phyloP scores from a whole-genome alignment of 805 yeast species.

The Candida palmyrensis region DNA sequence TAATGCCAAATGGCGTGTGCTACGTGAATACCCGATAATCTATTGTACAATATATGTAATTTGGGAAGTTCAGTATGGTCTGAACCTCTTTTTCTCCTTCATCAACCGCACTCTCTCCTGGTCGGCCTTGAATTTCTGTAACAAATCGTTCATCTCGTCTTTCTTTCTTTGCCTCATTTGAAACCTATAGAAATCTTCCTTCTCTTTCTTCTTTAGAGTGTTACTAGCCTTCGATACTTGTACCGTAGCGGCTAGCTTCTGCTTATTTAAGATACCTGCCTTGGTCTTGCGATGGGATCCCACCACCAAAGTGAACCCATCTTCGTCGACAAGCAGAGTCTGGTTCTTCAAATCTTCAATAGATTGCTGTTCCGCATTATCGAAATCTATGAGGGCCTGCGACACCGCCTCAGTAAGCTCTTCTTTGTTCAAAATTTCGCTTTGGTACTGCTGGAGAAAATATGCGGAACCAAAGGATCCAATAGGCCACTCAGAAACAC shows the following conservation, averaged over 20 bases:
- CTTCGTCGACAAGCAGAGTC: constrained; percentile 75
- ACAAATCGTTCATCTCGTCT: constrained; percentile 82
- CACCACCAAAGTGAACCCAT: constrained; percentile 89
- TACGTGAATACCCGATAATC: no score
- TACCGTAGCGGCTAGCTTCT: constrained; percentile 32
- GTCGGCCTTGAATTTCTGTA: constrained; percentile 81
- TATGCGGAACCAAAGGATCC: constrained; percentile 33
- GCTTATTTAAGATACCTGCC: constrained; percentile 61
- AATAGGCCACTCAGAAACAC: constrained; percentile 34
- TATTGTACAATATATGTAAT: no score
- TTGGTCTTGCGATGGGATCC: constrained; percentile 81
- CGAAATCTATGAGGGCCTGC: constrained; percentile 60
- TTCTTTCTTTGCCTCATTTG: constrained; percentile 93
- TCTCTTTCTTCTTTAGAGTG: constrained; percentile 67
- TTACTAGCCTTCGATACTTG: constrained; percentile 34
- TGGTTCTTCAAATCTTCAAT: constrained; percentile 50
- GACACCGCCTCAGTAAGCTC: constrained; percentile 54
- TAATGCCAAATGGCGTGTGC: no score
- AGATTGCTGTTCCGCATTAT: constrained; percentile 61
- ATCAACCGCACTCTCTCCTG: constrained; percentile 77
- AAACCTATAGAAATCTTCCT: constrained; percentile 90
- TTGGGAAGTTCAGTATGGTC: constrained; percentile 78
- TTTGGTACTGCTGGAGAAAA: constrained; percentile 33
- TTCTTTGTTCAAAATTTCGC: constrained; percentile 42
- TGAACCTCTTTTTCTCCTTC: constrained; percentile 77